Base-by-base conservation (phyloP, 495 filamentous ascomycete species). In the Xylaria intraflava region DNA sequence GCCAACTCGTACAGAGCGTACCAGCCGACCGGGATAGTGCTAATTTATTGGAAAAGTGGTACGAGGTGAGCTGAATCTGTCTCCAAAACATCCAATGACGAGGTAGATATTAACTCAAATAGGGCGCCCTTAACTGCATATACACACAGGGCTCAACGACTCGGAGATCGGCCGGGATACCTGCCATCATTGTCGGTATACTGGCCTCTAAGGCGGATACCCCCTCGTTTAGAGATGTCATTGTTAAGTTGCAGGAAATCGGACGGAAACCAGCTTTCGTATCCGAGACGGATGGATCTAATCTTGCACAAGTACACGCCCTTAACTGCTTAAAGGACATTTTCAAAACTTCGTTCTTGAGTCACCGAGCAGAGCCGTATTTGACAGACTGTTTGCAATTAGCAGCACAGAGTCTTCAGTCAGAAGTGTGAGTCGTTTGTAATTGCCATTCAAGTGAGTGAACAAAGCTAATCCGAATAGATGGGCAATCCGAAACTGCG, bases 401-500 rank as follows among this genome's bases (percentile, higher is more conserved):
- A 33, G 90, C 89, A 7, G 85, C 86, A 11, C 73, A 77, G 29
- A 85, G 83, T 53, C 74, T 97, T 6, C 83, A 76, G 46, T 84
- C 80, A 9, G 71, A 80, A 68, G 44, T 80, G 78, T 64, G 77
- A 83, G 84, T 81, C 60, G 7, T 23, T n/a, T n/a, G n/a, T 0
- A 30, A 12, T n/a, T 20, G 11, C 30, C 12, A 58, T 74, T 67
- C 7, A 12, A 17, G 17, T 9, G 16, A 17, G 17, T 9, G 30
- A 16, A 35, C 7, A 42, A 40, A 22, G 42, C 62, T 68, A 49
- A 69, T 31, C 31, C 23, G 12, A 20, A 1, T 31, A 91, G 86
- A 29, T 98, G 93, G 93, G 85, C 90, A 2, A 88, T 98, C 55
- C 82, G 90, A 1, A 98, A 98, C 60, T 95, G 88, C 50, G 89